A percentile compares a stretch with the other conserved stretches of the same genome.
Evolutionary conservation across 345 rosid species (phyloP).

Genomic region (Adansonia digitata): DNA sequence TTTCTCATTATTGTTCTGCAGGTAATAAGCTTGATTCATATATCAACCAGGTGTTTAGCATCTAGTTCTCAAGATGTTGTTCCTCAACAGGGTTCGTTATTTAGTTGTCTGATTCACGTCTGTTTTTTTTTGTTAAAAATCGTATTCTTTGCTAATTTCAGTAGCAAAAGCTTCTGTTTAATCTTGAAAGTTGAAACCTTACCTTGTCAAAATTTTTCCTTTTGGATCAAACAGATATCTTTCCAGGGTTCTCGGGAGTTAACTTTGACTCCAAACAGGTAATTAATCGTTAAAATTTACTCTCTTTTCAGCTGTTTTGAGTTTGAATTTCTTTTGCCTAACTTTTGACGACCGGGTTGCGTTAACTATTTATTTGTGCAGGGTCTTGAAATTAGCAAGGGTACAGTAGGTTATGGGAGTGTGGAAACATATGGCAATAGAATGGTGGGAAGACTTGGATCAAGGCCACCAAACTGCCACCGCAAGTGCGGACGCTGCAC

Average conservation of each 20-base stretch:
- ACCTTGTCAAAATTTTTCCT: not conserved
- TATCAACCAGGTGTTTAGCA: slow-evolving; percentile 1
- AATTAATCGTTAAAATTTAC: not conserved
- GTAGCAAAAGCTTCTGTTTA: not conserved
- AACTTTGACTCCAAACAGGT: slow-evolving; percentile 2
- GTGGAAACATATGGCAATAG: not conserved
- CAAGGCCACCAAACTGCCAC: slow-evolving; percentile 24
- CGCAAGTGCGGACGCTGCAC: slow-evolving; percentile 17
- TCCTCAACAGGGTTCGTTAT: slow-evolving; percentile 4
- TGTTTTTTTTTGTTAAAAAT: not conserved
- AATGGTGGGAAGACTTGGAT: slow-evolving; percentile 17
- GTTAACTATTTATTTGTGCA: not conserved
- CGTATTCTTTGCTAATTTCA: not conserved
- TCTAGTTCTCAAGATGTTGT: not conserved
- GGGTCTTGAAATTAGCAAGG: not conserved
- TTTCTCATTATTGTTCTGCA: slow-evolving; percentile 5
- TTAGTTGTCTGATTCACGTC: not conserved
- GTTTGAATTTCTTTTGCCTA: not conserved
- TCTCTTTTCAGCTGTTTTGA: not conserved
- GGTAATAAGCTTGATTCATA: not conserved
- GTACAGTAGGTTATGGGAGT: not conserved
- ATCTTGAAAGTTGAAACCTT: not conserved
- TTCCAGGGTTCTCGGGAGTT: not conserved
- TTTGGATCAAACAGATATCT: not conserved
- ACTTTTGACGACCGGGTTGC: too few relatives aligned